Evolutionary conservation across 306 rosid species (phyloP).

Genomic region (Lathyrus sativus): DNA sequence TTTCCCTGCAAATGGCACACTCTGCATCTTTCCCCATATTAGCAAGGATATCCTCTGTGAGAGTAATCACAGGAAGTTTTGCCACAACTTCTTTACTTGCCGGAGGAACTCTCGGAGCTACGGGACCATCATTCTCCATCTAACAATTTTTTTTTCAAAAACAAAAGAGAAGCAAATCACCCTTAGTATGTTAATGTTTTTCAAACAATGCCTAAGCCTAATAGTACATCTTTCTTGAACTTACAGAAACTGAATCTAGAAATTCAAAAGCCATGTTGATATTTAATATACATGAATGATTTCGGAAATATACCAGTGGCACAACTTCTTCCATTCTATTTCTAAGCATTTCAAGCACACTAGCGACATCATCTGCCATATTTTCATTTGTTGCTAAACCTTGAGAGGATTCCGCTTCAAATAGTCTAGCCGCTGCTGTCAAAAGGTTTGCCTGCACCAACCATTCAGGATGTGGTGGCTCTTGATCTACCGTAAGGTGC

Average conservation of each 20-base stretch:
- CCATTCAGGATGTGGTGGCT: slow-evolving; percentile 95
- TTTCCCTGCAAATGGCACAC: slow-evolving; percentile 90
- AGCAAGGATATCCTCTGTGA: slow-evolving; percentile 67
- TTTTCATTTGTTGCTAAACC: slow-evolving; percentile 40
- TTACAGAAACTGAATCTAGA: slow-evolving; percentile 27
- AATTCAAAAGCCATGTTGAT: slow-evolving; percentile 23
- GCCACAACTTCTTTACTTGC: slow-evolving; percentile 95
- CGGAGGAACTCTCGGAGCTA: slow-evolving; percentile 77
- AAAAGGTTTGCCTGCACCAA: slow-evolving; percentile 75
- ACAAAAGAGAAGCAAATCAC: background rate
- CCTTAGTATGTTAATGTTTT: slow-evolving; percentile 14
- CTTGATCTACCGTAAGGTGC: slow-evolving; percentile 87
- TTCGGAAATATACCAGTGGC: slow-evolving; percentile 53
- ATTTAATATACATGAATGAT: slow-evolving; percentile 4
- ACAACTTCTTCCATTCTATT: slow-evolving; percentile 65
- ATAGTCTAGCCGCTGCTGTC: slow-evolving; percentile 71
- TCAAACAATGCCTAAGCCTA: slow-evolving; percentile 37
- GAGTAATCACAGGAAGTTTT: slow-evolving; percentile 74
- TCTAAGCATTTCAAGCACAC: slow-evolving; percentile 66
- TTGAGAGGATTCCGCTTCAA: slow-evolving; percentile 68
- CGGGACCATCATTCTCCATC: slow-evolving; percentile 55
- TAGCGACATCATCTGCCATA: slow-evolving; percentile 47
- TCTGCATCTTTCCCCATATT: slow-evolving; percentile 75
- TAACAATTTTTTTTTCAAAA: slow-evolving; percentile 4
- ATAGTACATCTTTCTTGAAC: slow-evolving; percentile 17